Conservation (phyloP, 2,329 filamentous ascomycete species). For the Aspergillus fumigatus region DNA sequence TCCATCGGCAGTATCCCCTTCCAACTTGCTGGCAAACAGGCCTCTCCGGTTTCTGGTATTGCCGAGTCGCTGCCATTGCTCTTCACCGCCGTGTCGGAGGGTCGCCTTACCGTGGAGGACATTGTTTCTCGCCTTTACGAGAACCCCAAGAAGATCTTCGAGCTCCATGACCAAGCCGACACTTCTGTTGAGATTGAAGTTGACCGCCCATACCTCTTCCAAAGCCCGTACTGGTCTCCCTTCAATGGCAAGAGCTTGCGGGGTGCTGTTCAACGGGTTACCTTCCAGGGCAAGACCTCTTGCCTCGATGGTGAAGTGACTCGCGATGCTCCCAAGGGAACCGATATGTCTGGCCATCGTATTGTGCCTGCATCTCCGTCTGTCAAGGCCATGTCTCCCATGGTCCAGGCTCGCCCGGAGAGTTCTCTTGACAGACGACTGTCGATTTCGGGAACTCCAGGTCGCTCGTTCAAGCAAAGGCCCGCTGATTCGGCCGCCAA, state of each 20-base stretch:
- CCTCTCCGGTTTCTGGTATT: constrained; percentile 62
- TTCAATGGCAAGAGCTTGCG: constrained; percentile 65
- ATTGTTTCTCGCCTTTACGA: constrained; percentile 67
- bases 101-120: constrained; percentile 68
- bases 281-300: constrained; percentile 68
- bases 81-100: constrained; percentile 70
- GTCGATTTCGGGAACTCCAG: constrained; percentile 36
- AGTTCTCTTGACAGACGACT: constrained; percentile 34
- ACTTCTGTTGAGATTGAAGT: constrained; percentile 71
- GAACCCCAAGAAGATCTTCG: constrained; percentile 76
- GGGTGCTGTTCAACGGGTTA: constrained; percentile 69
- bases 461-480: constrained; percentile 27
- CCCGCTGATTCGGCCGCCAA: constrained; percentile 22
- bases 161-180: constrained; percentile 73
- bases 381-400: constrained; percentile 47
- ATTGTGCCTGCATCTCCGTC: constrained; percentile 51
- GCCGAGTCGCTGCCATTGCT: constrained; percentile 69
- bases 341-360: constrained; percentile 70
- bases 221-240: constrained; percentile 61
- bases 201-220: constrained; percentile 63
- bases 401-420: constrained; percentile 34
- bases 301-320: constrained; percentile 67
- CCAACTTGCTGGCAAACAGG: constrained; percentile 60
- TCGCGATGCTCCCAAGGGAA: constrained; percentile 55
- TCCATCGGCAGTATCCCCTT: constrained; percentile 74